A percentile compares a stretch with the other conserved stretches of the same genome.
Evolutionary conservation across 2,329 filamentous ascomycete species (phyloP).

Genomic region (Keithomyces neogunnii): DNA sequence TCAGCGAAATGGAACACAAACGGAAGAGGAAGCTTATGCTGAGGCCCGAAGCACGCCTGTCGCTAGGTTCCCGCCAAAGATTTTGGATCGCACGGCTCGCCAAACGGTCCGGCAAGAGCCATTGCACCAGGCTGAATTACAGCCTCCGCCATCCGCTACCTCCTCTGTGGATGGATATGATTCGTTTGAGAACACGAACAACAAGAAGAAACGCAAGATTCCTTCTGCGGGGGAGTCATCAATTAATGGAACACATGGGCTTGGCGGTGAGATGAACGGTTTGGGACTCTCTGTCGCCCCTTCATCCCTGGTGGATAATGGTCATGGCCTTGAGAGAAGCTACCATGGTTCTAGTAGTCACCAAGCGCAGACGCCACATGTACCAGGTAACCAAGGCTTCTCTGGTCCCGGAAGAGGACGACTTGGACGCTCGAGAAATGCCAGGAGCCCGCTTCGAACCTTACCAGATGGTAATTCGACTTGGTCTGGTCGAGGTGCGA

Average conservation of each 20-base stretch:
- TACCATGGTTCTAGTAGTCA: conserved; percentile 18
- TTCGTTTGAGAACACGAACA: conserved; percentile 96
- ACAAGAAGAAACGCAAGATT: conserved; percentile 99
- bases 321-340: conserved; percentile 15
- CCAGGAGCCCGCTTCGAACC: conserved; percentile 53
- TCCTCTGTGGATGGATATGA: conserved; percentile 84
- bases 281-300: conserved; percentile 15
- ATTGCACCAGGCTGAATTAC: conserved; percentile 35
- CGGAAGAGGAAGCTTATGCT: conserved; percentile 41
- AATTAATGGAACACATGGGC: conserved; percentile 31
- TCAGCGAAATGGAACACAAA: conserved; percentile 15
- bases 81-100: conserved; percentile 32
- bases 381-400: conserved; percentile 49
- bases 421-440: conserved; percentile 59
- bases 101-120: conserved; percentile 36
- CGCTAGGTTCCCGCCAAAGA: conserved; percentile 38
- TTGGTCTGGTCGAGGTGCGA: conserved; percentile 42
- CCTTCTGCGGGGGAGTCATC: conserved; percentile 71
- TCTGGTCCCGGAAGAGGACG: conserved; percentile 80
- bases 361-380: conserved; percentile 38
- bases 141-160: conserved; percentile 57
- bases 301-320: conserved; percentile 21
- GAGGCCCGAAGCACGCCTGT: conserved; percentile 28
- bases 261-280: conserved; percentile 33
- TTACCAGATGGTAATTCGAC: conserved; percentile 49